Evolutionary conservation across 2,329 filamentous ascomycete species (phyloP), one percentile per base, ranked within the genome.

Genomic region (Coniochaeta ligniaria): DNA sequence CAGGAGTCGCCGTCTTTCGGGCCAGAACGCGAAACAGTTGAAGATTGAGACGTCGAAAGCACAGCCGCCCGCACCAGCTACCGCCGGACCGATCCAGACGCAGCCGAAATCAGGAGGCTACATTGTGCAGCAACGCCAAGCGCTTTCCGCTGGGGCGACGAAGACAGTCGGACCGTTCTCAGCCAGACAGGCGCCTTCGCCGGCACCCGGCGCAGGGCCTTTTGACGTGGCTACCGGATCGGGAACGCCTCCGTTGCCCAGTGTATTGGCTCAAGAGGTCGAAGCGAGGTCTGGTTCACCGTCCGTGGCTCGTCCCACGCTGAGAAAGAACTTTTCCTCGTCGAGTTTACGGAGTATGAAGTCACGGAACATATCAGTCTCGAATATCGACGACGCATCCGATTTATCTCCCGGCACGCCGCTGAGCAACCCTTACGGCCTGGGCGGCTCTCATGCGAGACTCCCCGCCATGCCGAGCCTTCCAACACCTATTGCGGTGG

Each of bases 21-120:
- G 89, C 8, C 88, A 91, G 67, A 91, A 91, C 67, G 78, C 84
- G 16, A 93, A 90, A 71, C 90, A 93, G 68, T 78, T 98, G 58
- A 96, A 92, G 75, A 97, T 98, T 60, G 91, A 97, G 73, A 97
- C 92, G 0, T 66, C 71, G 9, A 74, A 73, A 63, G 66, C 62
- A 63, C 50, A 70, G 22, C 68, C 69, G 22, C 68, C 69, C 4
- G 60, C 63, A 14, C 63, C 62, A 6, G 63, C 64, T 4, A 69
- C 68, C 9, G 64, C 65, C 9, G 64, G 61, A 1, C 60, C 66
- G 1, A 59, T 64, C n/a, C 62, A 67, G 1, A 63, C 66, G 0
- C 67, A 67, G 28, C 60, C 64, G 12, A 73, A 73, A 47, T 70
- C 73, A 0, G 70, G 73, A 20, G 72, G 70, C 57, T 76, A 72